These are phyloP conservation scores for Cyclocybe aegerita DNA, from an alignment of 768 basidiomycete genomes.

Conservation along the genomic window DNA sequence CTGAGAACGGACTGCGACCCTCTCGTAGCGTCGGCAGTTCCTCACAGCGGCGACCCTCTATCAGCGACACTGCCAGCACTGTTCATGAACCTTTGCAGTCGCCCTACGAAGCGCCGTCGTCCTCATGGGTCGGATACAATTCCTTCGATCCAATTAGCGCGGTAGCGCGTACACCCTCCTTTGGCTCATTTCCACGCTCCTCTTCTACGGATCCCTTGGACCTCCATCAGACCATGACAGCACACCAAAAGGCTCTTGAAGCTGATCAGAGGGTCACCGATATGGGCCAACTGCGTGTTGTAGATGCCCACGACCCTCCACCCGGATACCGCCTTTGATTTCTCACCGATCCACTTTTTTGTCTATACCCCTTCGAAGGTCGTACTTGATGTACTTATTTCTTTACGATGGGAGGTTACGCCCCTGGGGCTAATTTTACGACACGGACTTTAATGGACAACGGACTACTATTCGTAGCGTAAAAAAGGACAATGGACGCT, in stretches of 20 bases:
- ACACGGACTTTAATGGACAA: too few relatives aligned
- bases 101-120: slow-evolving; percentile 9
- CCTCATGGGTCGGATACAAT: background rate
- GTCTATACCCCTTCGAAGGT: too few relatives aligned
- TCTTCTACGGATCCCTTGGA: slow-evolving; percentile 7
- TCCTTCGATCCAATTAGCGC: slow-evolving; percentile 1
- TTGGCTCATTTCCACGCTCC: background rate
- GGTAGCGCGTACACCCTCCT: background rate
- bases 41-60: slow-evolving; percentile 13
- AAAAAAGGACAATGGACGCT: too few relatives aligned
- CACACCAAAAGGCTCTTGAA: slow-evolving; percentile 26
- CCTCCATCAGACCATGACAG: slow-evolving; percentile 20
- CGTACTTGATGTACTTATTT: too few relatives aligned
- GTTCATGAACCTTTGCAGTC: slow-evolving; percentile 12
- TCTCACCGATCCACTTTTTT: background rate
- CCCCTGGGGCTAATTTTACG: too few relatives aligned
- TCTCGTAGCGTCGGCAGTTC: slow-evolving; percentile 12
- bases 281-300: background rate
- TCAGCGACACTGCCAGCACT: slow-evolving; percentile 11
- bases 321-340: slow-evolving; percentile 17
- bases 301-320: slow-evolving; percentile 16
- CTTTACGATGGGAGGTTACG: too few relatives aligned
- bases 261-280: slow-evolving; percentile 14
- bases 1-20: slow-evolving; percentile 6
- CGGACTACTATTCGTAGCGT: too few relatives aligned